Conservation (phyloP, 495 filamentous ascomycete species). For the Annulohypoxylon moriforme region DNA sequence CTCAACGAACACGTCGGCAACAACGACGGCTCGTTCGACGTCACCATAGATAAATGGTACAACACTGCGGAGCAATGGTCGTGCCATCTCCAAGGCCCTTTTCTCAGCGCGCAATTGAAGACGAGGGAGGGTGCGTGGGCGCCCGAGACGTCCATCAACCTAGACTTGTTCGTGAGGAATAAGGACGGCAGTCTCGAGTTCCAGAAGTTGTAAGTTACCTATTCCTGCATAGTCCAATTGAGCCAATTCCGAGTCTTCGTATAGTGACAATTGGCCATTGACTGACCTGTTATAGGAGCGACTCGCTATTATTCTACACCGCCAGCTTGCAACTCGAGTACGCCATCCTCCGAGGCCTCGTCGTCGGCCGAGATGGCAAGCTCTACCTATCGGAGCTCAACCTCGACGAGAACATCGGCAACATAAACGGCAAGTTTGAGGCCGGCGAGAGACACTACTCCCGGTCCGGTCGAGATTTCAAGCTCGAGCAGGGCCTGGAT, state of each 20-base stretch:
- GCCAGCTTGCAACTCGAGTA: conserved; percentile 22
- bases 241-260: no score
- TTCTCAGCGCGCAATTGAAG: conserved; percentile 24
- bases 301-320: conserved; percentile 33
- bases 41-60: conserved; percentile 23
- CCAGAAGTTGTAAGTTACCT: conserved; percentile 32
- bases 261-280: background rate
- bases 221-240: background rate
- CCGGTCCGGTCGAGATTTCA: conserved; percentile 26
- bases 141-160: conserved; percentile 30
- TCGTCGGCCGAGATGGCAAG: conserved; percentile 34
- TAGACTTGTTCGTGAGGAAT: conserved; percentile 37
- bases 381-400: conserved; percentile 30
- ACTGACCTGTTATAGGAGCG: conserved; percentile 23
- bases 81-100: conserved; percentile 17
- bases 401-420: conserved; percentile 39
- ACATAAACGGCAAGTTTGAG: conserved; percentile 37
- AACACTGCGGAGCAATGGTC: conserved; percentile 38
- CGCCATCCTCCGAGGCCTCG: conserved; percentile 19
- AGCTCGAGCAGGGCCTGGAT: conserved; percentile 17
- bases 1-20: conserved; percentile 41
- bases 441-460: conserved; percentile 26
- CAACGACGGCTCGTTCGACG: conserved; percentile 32
- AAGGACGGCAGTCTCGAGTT: conserved; percentile 35
- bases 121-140: conserved; percentile 17